These are phyloP conservation scores for Diaporthe capsici DNA, from an alignment of 2,329 filamentous ascomycete species.

Conservation along the genomic window DNA sequence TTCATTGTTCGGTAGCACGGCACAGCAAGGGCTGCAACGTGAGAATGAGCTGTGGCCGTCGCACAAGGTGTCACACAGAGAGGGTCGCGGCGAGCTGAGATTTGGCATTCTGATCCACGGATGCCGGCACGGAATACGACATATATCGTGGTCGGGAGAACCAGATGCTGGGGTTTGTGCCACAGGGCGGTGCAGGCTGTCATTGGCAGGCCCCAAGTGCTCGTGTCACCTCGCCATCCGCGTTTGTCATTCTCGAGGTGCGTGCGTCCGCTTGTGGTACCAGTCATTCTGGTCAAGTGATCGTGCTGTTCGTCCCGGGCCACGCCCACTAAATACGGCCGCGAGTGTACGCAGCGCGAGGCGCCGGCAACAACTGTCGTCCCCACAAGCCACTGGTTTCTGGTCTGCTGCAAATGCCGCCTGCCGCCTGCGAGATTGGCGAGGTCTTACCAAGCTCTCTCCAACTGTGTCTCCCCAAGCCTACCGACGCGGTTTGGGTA, in stretches of 20 bases:
- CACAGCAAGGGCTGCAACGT: conserved; percentile 14
- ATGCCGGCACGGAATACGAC: conserved; percentile 39
- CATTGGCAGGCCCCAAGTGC: not conserved
- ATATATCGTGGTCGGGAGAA: conserved; percentile 39
- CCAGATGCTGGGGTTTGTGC: conserved; percentile 34
- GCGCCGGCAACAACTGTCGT: not conserved
- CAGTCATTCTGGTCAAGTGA: conserved; percentile 35
- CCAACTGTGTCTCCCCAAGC: conserved; percentile 44
- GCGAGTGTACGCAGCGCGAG: conserved; percentile 6
- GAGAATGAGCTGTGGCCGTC: conserved; percentile 13
- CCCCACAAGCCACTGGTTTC: conserved; percentile 28
- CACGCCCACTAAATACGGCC: conserved; percentile 27
- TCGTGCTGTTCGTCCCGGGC: conserved; percentile 26
- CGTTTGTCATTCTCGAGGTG: conserved; percentile 34
- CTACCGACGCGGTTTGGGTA: not conserved
- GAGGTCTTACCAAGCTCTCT: conserved; percentile 49
- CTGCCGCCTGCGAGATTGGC: conserved; percentile 54
- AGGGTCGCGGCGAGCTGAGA: conserved; percentile 33
- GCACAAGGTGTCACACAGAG: conserved; percentile 4
- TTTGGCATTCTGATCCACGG: conserved; percentile 39
- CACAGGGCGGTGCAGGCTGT: conserved; percentile 3
- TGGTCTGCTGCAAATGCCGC: conserved; percentile 37
- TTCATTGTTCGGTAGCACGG: conserved; percentile 32
- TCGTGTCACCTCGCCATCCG: conserved; percentile 28
- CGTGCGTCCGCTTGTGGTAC: conserved; percentile 30